These are phyloP conservation scores for Acacia acuminata DNA, from an alignment of 306 rosid species.

Conservation along the genomic window DNA sequence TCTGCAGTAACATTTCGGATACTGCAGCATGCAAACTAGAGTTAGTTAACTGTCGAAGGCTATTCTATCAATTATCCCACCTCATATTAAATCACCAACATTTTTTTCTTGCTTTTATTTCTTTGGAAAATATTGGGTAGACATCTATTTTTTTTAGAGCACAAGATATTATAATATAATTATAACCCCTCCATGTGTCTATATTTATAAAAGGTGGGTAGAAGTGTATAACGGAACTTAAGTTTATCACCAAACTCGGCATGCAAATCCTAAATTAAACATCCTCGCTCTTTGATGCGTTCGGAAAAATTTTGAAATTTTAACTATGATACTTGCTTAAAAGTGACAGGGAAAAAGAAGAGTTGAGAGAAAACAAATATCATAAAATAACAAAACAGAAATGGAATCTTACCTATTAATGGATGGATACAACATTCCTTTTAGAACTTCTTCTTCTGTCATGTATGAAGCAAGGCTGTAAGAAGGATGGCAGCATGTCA, in stretches of 20 bases:
- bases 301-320: neutral
- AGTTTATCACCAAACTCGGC: slow-evolving; percentile 1
- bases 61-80: slow-evolving; percentile 16
- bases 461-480: slow-evolving; percentile 95
- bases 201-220: neutral
- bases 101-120: neutral
- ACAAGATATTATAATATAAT: neutral
- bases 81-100: slow-evolving; percentile 13
- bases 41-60: slow-evolving; percentile 18
- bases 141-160: slow-evolving; percentile 3
- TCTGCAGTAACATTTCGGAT: slow-evolving; percentile 76
- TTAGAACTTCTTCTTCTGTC: slow-evolving; percentile 73
- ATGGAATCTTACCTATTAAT: slow-evolving; percentile 59
- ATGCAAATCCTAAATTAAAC: slow-evolving; percentile 27
- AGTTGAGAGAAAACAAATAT: slow-evolving; percentile 8
- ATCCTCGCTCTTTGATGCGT: neutral
- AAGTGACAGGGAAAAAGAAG: neutral
- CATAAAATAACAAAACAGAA: slow-evolving; percentile 4
- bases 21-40: slow-evolving; percentile 47
- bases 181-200: neutral
- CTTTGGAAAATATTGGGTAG: neutral
- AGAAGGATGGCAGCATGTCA: slow-evolving; percentile 44
- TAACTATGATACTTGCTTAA: neutral
- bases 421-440: slow-evolving; percentile 86
- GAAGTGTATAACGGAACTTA: neutral